phyloP scores from a whole-genome alignment of 2,329 filamentous ascomycete species.

The Echinosphaeria canescens region DNA sequence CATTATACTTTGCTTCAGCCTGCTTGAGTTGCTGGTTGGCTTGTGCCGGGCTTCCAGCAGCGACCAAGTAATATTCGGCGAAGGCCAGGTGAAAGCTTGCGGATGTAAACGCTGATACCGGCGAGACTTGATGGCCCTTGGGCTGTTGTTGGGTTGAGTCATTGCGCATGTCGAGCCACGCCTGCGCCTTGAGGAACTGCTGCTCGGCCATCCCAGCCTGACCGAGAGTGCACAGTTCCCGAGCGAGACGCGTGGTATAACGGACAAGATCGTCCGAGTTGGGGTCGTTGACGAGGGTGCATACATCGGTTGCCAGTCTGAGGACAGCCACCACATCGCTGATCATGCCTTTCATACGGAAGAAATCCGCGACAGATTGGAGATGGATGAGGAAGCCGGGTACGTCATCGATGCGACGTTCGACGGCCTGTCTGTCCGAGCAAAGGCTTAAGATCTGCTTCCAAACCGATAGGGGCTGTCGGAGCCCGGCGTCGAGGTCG shows the following conservation, averaged over 20 bases:
- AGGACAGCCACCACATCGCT: constrained; percentile 21
- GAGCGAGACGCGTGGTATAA: constrained; percentile 23
- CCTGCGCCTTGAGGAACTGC: constrained; percentile 35
- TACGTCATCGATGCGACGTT: constrained; percentile 23
- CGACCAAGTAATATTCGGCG: constrained; percentile 54
- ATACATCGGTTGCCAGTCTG: constrained; percentile 21
- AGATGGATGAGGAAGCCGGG: constrained; percentile 24
- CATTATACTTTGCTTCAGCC: no score
- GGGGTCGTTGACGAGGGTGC: constrained; percentile 12
- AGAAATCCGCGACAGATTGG: constrained; percentile 25
- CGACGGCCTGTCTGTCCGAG: constrained; percentile 16
- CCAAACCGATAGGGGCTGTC: constrained; percentile 20
- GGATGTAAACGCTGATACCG: constrained; percentile 17
- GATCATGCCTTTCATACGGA: constrained; percentile 26
- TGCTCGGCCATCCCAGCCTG: constrained; percentile 24
- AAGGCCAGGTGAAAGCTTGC: constrained; percentile 44
- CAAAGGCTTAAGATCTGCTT: constrained; percentile 16
- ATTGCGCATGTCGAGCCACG: no score
- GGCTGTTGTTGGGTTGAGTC: constrained; percentile 18
- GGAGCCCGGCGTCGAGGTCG: constrained; percentile 9
- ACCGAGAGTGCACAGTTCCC: constrained; percentile 30
- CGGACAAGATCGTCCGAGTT: constrained; percentile 17
- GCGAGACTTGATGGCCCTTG: no score
- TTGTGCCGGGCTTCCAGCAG: constrained; percentile 41
- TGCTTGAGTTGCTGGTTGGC: constrained; percentile 26